Percentiles rank a stretch among this genome's conserved stretches.
Conservation (phyloP, 2,329 filamentous ascomycete genomes). For the Apiospora saccharicola region DNA sequence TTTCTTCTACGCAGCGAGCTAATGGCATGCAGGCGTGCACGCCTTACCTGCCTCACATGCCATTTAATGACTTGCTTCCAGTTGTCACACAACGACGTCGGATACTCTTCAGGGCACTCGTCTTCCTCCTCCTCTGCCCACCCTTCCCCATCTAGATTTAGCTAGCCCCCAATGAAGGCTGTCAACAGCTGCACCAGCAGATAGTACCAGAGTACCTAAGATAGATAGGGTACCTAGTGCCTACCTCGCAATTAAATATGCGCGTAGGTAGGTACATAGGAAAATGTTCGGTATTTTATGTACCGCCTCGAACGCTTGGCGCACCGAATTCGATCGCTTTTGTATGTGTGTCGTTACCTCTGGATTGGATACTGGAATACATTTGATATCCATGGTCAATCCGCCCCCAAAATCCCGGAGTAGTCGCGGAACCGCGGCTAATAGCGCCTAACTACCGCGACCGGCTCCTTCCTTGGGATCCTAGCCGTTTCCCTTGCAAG, state of each 20-base stretch:
- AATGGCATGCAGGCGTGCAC: neutral
- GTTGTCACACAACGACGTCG: neutral
- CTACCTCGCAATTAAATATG: too few species aligned
- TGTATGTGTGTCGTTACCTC: neutral
- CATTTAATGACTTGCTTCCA: neutral
- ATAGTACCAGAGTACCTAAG: neutral
- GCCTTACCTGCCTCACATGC: neutral
- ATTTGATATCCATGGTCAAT: neutral
- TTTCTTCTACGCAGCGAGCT: slow-evolving; percentile 15
- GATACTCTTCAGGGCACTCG: neutral
- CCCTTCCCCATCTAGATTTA: neutral
- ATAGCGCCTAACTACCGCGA: slow-evolving; percentile 15
- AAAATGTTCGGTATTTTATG: too few species aligned
- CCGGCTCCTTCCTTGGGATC: slow-evolving; percentile 2
- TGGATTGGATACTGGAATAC: neutral
- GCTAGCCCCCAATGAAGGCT: slow-evolving; percentile 12
- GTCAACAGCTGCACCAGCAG: neutral
- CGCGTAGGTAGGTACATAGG: neutral
- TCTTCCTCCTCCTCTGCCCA: neutral
- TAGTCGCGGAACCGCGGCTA: slow-evolving; percentile 11
- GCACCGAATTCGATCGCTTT: neutral
- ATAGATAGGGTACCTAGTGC: neutral
- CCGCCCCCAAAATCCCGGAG: neutral
- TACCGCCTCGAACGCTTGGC: neutral
- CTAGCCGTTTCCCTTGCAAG: slow-evolving; percentile 5